These are phyloP conservation scores for Claviceps purpurea DNA, from an alignment of 2,329 filamentous ascomycete genomes.

Conservation along the genomic window DNA sequence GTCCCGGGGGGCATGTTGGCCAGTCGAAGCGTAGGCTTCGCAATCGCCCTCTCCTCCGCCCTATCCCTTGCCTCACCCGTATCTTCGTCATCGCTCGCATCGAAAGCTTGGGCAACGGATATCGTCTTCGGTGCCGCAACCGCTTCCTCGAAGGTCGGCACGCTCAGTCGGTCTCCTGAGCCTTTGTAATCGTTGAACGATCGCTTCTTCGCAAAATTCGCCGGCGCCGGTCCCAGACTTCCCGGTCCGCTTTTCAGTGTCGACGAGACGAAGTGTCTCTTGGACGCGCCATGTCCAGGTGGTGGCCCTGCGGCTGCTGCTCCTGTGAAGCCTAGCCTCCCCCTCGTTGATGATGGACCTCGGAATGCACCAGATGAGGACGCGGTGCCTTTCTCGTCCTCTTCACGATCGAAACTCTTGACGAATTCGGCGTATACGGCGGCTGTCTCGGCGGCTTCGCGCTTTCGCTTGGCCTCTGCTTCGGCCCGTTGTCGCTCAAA, in stretches of 20 bases:
- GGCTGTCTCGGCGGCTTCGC: slow-evolving; percentile 76
- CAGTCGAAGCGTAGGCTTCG: slow-evolving; percentile 50
- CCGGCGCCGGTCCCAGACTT: slow-evolving; percentile 41
- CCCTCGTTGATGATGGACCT: slow-evolving; percentile 6
- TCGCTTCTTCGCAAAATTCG: slow-evolving; percentile 40
- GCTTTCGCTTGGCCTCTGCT: slow-evolving; percentile 72
- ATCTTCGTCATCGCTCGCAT: slow-evolving; percentile 49
- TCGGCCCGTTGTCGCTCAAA: slow-evolving; percentile 85
- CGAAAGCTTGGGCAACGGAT: slow-evolving; percentile 56
- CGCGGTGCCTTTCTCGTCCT: slow-evolving; percentile 22
- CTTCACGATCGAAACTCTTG: slow-evolving; percentile 59
- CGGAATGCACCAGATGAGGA: slow-evolving; percentile 10
- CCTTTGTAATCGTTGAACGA: slow-evolving; percentile 26
- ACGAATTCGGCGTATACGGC: slow-evolving; percentile 81
- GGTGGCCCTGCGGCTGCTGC: not conserved
- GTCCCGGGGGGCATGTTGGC: slow-evolving; percentile 47
- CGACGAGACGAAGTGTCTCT: slow-evolving; percentile 52
- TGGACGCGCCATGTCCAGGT: slow-evolving; percentile 17
- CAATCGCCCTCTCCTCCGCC: slow-evolving; percentile 44
- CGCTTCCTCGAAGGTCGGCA: slow-evolving; percentile 26
- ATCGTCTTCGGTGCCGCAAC: slow-evolving; percentile 27
- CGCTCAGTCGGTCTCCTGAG: slow-evolving; percentile 21
- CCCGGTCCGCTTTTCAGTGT: slow-evolving; percentile 47
- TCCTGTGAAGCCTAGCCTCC: slow-evolving; percentile 4
- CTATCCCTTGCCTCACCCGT: slow-evolving; percentile 27